A percentile compares a stretch with the other conserved stretches of the same genome.
phyloP scores from a whole-genome alignment of 225 moss, liverwort and hornwort genomes.

The Pseudisothecium myosuroides region DNA sequence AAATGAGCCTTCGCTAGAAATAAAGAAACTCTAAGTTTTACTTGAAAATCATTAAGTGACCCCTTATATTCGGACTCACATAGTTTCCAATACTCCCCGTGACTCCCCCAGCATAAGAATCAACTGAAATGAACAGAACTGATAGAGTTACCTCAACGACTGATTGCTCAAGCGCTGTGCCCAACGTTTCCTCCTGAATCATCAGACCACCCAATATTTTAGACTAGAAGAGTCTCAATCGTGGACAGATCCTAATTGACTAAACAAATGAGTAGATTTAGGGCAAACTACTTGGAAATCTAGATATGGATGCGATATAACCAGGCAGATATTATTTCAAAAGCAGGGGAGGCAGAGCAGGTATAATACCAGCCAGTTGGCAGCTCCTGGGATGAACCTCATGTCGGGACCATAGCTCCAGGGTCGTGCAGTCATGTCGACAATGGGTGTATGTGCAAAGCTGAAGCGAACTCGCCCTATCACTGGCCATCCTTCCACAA shows the following conservation, averaged over 20 bases:
- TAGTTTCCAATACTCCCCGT: background rate
- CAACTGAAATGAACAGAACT: background rate
- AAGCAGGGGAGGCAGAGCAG: background rate
- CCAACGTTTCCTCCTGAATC: conserved; percentile 33
- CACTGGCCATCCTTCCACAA: conserved; percentile 45
- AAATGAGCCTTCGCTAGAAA: background rate
- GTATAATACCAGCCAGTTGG: conserved; percentile 41
- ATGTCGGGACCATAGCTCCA: conserved; percentile 16
- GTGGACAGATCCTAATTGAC: background rate
- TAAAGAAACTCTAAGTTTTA: background rate
- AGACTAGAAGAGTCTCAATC: background rate
- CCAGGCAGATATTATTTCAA: background rate
- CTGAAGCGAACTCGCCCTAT: conserved; percentile 40
- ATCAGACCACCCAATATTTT: background rate
- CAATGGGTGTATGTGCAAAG: conserved; percentile 30
- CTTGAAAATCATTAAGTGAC: background rate
- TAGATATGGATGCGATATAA: background rate
- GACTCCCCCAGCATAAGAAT: background rate
- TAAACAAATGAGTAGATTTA: background rate
- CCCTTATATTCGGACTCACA: background rate
- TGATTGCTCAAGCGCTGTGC: conserved; percentile 40
- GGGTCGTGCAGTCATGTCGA: conserved; percentile 32
- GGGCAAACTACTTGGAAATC: background rate
- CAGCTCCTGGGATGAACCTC: conserved; percentile 29
- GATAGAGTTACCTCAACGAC: conserved; percentile 34